A percentile compares a stretch with the other conserved stretches of the same genome.
These are phyloP conservation scores for Microascus cirrosus DNA, from an alignment of 2,329 filamentous ascomycete genomes.

Conservation along the genomic window DNA sequence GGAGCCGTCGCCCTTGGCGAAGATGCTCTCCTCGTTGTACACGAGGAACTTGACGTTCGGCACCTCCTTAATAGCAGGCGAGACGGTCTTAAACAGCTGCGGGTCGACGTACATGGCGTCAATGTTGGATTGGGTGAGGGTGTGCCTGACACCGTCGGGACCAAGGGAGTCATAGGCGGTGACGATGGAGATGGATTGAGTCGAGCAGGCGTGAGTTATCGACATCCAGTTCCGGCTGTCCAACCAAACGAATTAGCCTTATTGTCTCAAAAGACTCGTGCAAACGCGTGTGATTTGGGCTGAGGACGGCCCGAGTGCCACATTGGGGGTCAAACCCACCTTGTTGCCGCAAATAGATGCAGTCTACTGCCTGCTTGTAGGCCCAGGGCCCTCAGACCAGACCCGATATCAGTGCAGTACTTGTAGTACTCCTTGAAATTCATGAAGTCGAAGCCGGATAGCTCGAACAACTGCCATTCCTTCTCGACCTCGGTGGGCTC, in stretches of 20 bases:
- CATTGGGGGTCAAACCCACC: slow-evolving; percentile 29
- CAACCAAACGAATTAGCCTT: slow-evolving; percentile 6
- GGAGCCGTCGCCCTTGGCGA: slow-evolving; percentile 27
- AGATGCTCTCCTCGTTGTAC: slow-evolving; percentile 48
- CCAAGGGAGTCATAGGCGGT: slow-evolving; percentile 93
- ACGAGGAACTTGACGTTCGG: slow-evolving; percentile 47
- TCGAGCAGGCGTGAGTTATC: slow-evolving; percentile 63
- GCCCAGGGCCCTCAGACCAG: slow-evolving; percentile 65
- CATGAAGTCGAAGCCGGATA: slow-evolving; percentile 64
- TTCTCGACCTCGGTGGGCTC: slow-evolving; percentile 72
- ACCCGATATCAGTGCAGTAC: slow-evolving; percentile 56
- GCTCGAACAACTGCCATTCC: slow-evolving; percentile 84
- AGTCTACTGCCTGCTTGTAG: slow-evolving; percentile 55
- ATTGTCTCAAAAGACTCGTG: not conserved
- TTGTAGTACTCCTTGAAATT: slow-evolving; percentile 72
- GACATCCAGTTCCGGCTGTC: slow-evolving; percentile 70
- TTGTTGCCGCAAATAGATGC: slow-evolving; percentile 78
- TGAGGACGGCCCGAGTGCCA: not conserved
- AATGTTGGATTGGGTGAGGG: slow-evolving; percentile 68
- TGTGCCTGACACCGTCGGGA: slow-evolving; percentile 73
- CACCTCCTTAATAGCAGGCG: slow-evolving; percentile 42
- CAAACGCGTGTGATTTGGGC: not conserved
- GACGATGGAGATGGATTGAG: slow-evolving; percentile 83
- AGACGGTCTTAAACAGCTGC: slow-evolving; percentile 55
- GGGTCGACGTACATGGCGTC: slow-evolving; percentile 82